Percentiles rank a stretch among this genome's conserved stretches.
phyloP scores from a whole-genome alignment of 768 basidiomycete genomes.

The Pulveroboletus ravenelii region DNA sequence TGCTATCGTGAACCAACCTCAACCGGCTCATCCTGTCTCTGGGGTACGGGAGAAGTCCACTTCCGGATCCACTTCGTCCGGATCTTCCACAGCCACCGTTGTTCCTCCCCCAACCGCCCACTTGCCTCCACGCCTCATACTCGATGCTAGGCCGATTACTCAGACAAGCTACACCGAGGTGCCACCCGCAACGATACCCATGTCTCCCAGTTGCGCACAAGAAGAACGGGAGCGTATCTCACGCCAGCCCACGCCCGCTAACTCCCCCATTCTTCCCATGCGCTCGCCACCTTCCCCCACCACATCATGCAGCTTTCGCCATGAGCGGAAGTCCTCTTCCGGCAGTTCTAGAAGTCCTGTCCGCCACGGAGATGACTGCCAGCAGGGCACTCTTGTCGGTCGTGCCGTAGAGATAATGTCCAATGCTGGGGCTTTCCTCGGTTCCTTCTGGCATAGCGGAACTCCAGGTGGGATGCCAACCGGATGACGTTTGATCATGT shows the following conservation, averaged over 20 bases:
- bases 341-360: slow-evolving; percentile 23
- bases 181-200: slow-evolving; percentile 20
- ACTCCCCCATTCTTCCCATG: slow-evolving; percentile 46
- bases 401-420: slow-evolving; percentile 77
- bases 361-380: slow-evolving; percentile 25
- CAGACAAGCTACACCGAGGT: slow-evolving; percentile 23
- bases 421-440: slow-evolving; percentile 72
- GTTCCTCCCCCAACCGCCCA: slow-evolving; percentile 11
- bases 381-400: slow-evolving; percentile 45
- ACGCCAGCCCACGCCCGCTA: slow-evolving; percentile 55
- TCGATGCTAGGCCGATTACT: slow-evolving; percentile 27
- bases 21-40: slow-evolving; percentile 8
- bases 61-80: slow-evolving; percentile 24
- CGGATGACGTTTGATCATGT: slow-evolving; percentile 11
- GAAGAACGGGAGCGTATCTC: slow-evolving; percentile 37
- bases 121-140: slow-evolving; percentile 25
- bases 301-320: slow-evolving; percentile 1
- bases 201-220: slow-evolving; percentile 16
- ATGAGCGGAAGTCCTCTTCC: slow-evolving; percentile 17
- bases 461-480: slow-evolving; percentile 17
- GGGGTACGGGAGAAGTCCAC: slow-evolving; percentile 12
- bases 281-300: slow-evolving; percentile 21
- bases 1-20: slow-evolving; percentile 6
- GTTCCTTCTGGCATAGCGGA: slow-evolving; percentile 48
- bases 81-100: slow-evolving; percentile 22